Base-by-base conservation (phyloP, 176 grass and related monocot species). In the Paspalum notatum region DNA sequence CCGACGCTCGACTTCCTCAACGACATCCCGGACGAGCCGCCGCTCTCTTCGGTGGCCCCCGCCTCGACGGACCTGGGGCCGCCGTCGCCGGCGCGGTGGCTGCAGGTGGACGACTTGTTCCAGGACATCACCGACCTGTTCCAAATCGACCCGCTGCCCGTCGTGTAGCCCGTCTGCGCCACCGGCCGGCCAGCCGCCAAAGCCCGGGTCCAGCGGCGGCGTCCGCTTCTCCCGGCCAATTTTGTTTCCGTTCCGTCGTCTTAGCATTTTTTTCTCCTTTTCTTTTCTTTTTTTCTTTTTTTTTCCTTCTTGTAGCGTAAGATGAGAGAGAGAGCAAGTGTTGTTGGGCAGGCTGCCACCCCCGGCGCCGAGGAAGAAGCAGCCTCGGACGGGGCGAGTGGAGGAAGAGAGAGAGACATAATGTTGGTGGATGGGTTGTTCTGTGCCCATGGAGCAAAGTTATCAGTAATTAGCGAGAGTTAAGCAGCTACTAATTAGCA, bases 101-200 rank as follows among this genome's bases (percentile, higher is more conserved):
- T 61, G 82, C 92, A 79, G 24, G 79, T 73, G n/a, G 96, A 98
- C 55, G 92, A 91, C 52, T 93, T 75, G 50, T 99, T 95, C 69
- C 49, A 92, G 8, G 96, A 99, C 62, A 99, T 99, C 81, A 80
- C 85, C 66, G 96, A 99, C 76, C 84, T 99, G 37, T 99, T 99
- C 75, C 84, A 85, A n/a, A 58, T 95, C 59, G 94, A 97, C 24
- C 86, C 86, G 5, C 87, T 94, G 20, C 78, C 86, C 16, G 63
- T 69, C 63, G 72, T 89, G 10, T 95, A 83, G 87, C n/a, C n/a
- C n/a, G n/a, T n/a, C n/a, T n/a, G n/a, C 11, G 69, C 46, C 40
- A 80, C 21, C 43, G 75, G 86, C 68, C 55, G 11, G 53, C 20
- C 8, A 6, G 32, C 20, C 22, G 22, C 58, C 24, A 27, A 14